Base-by-base conservation (phyloP, 2,329 filamentous ascomycete species). In the Stagonosporopsis rhizophila region DNA sequence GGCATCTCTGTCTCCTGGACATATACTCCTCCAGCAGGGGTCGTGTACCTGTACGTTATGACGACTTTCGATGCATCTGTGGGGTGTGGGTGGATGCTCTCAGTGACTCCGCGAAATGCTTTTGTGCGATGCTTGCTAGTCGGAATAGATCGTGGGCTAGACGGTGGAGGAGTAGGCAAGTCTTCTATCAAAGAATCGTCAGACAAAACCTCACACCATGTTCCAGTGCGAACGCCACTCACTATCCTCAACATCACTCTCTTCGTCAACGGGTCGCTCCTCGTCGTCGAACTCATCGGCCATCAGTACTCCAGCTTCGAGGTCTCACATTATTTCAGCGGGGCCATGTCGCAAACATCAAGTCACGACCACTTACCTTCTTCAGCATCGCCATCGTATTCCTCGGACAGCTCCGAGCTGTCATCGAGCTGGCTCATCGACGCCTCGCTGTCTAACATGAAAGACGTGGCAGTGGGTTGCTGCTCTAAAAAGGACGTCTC, bases 1-100 rank as follows among this genome's bases (percentile, higher is more conserved):
- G 53, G 53, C 6, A 51, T 32, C 6, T 41, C 34, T 0, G 47
- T 51, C 11, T 56, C 42, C 9, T 56, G 52, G 11, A 30, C 7
- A 17, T 41, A 56, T 6, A 1, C 7, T 9, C 23, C 30, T 5
- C 52, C 52, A 3, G 28, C 22, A 1, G 47, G 14, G 2, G n/a
- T 6, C 9, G 23, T 30, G 40, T 35, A 49, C 1, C 12, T 27
- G 22, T 50, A 56, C 9, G 40, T 50, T 7, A 50, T 14, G 9
- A 55, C 45, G 14, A 45, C 25, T 11, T 40, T 44, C 1, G 32
- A 7, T 2, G 40, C 25, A 14, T 49, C 45, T 17, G 39, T 40
- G 6, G 34, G 44, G 11, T 55, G 52, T 12, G 40, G 45, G 1
- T 20, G 45, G 9, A 55, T 37, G 7, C 12, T 34, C 27, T 55